Percentiles rank a stretch among this genome's conserved stretches.
Conservation (phyloP, 371 early-diverging fungal species). For the Rhizopus arrhizus region DNA sequence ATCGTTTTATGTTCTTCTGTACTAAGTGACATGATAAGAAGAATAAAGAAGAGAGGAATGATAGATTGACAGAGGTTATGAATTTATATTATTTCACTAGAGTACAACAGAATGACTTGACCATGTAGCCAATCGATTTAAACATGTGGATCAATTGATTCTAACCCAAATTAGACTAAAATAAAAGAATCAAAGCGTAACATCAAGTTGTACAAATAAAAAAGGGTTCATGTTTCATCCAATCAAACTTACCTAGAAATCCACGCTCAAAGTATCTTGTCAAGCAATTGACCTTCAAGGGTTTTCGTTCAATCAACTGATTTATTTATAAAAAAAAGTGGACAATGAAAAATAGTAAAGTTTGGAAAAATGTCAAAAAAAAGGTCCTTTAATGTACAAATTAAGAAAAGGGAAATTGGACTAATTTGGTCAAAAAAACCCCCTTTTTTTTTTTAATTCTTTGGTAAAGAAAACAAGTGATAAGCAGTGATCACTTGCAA, state of each 20-base stretch:
- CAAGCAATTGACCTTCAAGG: no score
- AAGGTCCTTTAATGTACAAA: background rate
- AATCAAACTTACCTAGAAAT: no score
- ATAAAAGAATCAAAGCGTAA: no score
- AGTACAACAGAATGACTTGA: background rate
- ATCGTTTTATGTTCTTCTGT: slow-evolving; percentile 25
- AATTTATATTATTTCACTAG: background rate
- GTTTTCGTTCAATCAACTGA: no score
- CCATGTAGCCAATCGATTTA: slow-evolving; percentile 18
- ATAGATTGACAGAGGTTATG: background rate
- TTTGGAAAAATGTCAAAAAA: background rate
- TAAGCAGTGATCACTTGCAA: no score
- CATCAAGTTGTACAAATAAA: background rate
- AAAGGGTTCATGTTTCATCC: background rate
- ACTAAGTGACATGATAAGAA: slow-evolving; percentile 24
- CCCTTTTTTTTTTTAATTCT: no score
- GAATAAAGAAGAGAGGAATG: slow-evolving; percentile 1
- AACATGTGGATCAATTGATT: slow-evolving; percentile 20
- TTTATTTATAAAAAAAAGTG: no score
- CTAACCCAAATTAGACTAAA: background rate
- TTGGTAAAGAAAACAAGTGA: no score
- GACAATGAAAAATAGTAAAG: no score
- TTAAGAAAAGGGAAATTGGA: background rate
- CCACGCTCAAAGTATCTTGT: no score
- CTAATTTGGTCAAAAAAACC: background rate